Percentiles rank a stretch among this genome's conserved stretches.
Evolutionary conservation across 2,329 filamentous ascomycete species (phyloP).

Genomic region (Fusarium bactridioides): DNA sequence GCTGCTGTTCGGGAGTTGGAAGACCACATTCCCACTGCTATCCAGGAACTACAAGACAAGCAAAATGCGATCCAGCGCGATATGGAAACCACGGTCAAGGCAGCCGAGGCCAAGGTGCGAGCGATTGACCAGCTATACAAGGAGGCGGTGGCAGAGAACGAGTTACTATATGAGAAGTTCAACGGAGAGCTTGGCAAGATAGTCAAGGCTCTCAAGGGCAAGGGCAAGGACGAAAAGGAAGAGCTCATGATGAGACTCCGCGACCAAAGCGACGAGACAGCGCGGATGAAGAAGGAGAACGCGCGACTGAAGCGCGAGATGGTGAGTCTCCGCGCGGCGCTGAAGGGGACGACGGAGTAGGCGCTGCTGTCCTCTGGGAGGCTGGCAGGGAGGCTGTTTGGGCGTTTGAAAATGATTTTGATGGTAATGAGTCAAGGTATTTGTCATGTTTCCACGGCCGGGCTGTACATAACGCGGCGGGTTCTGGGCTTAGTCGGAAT

Average conservation of each 20-base stretch:
- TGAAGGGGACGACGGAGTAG: conserved; percentile 55
- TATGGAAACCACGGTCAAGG: conserved; percentile 73
- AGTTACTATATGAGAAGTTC: conserved; percentile 89
- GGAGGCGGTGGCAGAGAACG: conserved; percentile 88
- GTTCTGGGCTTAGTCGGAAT: conserved; percentile 29
- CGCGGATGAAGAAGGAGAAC: conserved; percentile 84
- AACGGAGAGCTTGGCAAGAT: conserved; percentile 90
- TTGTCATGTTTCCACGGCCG: conserved; percentile 25
- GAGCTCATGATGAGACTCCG: conserved; percentile 76
- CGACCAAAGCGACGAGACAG: conserved; percentile 79
- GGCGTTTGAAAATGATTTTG: conserved; percentile 27
- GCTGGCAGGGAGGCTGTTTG: conserved; percentile 28
- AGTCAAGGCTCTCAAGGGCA: conserved; percentile 75
- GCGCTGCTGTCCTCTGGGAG: conserved; percentile 36
- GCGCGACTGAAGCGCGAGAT: conserved; percentile 83
- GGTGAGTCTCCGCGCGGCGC: conserved; percentile 68
- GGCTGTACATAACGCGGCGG: conserved; percentile 34
- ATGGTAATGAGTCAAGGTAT: conserved; percentile 23
- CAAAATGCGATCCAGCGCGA: conserved; percentile 73
- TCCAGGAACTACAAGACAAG: conserved; percentile 66
- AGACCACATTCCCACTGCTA: conserved; percentile 66
- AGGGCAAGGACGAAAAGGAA: conserved; percentile 79
- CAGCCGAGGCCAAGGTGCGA: conserved; percentile 79
- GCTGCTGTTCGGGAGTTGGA: conserved; percentile 73
- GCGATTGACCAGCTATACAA: conserved; percentile 89